Evolutionary conservation across 1,139 yeast species (phyloP), one percentile per base, ranked within the genome.

Genomic region (Pichia cactophila): DNA sequence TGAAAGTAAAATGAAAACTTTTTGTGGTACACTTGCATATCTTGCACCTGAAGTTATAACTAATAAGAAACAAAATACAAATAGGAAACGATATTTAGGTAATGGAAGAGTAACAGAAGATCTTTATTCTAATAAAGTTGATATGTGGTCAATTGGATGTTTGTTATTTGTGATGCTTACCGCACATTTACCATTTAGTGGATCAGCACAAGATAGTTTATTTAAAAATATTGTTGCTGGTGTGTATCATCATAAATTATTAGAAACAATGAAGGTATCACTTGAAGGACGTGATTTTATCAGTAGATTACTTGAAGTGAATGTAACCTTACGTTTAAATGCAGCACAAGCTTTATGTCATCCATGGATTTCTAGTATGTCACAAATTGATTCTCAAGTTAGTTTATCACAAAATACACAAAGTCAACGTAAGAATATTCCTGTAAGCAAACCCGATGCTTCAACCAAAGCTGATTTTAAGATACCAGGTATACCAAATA

Each of bases 91-190:
- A 44, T 63, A 63, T 44, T 44, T 62, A 17, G 66, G 67, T 12
- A 63, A 62, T 46, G 66, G 67, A 8, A 56, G 58, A 41, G 58
- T 56, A 14, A 49, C 61, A 46, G 63, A 68, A 67, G 63, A 62
- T 51, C 74, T 83, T 50, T 92, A 92, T 61, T 87, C 96, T 5
- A 83, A 86, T 42, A 74, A 86, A 52, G 97, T 90, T 6, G 98
- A 92, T 65, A 86, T 92, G 73, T 92, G 98, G 98, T 87, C 97
- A 4, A 73, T 88, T 52, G 96, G 97, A 0, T 92, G 98, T 65
- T 70, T 92, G 36, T 84, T 89, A 0, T 92, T 88, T 67, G 97
- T 92, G 11, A 79, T 90, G 39, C 68, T 92, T 48, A 90, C 97
- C 0, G 92, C 94, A 0, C 96, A 88, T 71, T 70, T 90, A 51